A percentile compares a stretch with the other conserved stretches of the same genome.
These are phyloP conservation scores for Chaetoscypha palmicola DNA, from an alignment of 2,329 filamentous ascomycete genomes.

Conservation along the genomic window DNA sequence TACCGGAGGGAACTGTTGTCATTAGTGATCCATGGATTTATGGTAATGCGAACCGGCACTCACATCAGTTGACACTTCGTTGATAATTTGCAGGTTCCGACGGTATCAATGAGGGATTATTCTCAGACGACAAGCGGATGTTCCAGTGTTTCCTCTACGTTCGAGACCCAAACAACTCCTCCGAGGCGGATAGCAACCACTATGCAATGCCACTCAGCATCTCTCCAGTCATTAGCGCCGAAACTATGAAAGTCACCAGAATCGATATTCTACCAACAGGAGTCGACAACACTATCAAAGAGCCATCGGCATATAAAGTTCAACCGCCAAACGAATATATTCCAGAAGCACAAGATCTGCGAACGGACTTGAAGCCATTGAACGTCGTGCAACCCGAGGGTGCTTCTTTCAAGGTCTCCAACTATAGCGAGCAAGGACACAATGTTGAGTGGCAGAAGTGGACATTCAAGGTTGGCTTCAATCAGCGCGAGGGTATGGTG, in stretches of 20 bases:
- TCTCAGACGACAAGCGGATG: slow-evolving; percentile 39
- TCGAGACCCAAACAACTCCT: slow-evolving; percentile 51
- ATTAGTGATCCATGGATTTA: slow-evolving; percentile 61
- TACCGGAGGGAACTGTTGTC: slow-evolving; percentile 52
- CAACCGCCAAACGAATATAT: slow-evolving; percentile 56
- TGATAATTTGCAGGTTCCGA: slow-evolving; percentile 38
- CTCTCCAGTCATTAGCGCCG: slow-evolving; percentile 58
- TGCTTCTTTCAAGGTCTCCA: slow-evolving; percentile 49
- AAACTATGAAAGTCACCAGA: slow-evolving; percentile 56
- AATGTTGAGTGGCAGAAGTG: slow-evolving; percentile 61
- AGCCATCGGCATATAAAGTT: slow-evolving; percentile 49
- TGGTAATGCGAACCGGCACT: too few species aligned
- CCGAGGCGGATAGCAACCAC: slow-evolving; percentile 58
- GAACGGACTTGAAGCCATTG: slow-evolving; percentile 56
- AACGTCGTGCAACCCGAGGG: slow-evolving; percentile 60
- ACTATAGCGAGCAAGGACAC: slow-evolving; percentile 45
- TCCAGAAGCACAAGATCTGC: slow-evolving; percentile 51
- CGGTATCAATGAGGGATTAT: slow-evolving; percentile 40
- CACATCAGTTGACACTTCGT: too few species aligned
- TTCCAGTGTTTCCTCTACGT: slow-evolving; percentile 64
- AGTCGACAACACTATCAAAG: slow-evolving; percentile 49
- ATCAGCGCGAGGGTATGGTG: slow-evolving; percentile 58
- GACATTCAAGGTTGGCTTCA: slow-evolving; percentile 54
- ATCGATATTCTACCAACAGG: slow-evolving; percentile 66
- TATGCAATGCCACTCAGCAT: slow-evolving; percentile 60